These are phyloP conservation scores for Paraphaeosphaeria minitans DNA, from an alignment of 2,329 filamentous ascomycete genomes.

Conservation along the genomic window DNA sequence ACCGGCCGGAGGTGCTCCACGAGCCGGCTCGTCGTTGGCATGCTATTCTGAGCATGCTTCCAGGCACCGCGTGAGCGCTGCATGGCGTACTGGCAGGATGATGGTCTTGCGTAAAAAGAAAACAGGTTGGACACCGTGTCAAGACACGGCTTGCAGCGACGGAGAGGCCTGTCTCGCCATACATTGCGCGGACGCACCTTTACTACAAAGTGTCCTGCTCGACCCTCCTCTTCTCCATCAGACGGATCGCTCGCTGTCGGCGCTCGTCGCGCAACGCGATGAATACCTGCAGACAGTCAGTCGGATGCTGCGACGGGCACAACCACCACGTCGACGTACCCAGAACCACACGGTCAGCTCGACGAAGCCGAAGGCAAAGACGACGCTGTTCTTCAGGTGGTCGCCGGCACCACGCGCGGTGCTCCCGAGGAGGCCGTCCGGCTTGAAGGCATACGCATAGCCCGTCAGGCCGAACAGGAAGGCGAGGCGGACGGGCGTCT, in stretches of 20 bases:
- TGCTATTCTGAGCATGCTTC: background rate
- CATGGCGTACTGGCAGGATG: background rate
- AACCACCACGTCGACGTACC: constrained; percentile 54
- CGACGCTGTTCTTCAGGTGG: constrained; percentile 78
- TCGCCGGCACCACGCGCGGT: constrained; percentile 53
- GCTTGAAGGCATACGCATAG: constrained; percentile 68
- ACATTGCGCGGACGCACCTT: background rate
- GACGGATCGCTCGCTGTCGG: constrained; percentile 32
- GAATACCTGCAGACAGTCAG: constrained; percentile 33
- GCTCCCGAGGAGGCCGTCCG: constrained; percentile 54
- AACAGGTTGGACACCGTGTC: background rate
- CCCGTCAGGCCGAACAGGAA: constrained; percentile 66
- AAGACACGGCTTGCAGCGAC: background rate
- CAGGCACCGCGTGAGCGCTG: background rate
- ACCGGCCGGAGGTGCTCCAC: background rate
- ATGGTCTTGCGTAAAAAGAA: background rate
- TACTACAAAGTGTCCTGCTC: constrained; percentile 32
- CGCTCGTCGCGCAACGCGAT: constrained; percentile 46
- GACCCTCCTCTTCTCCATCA: constrained; percentile 40
- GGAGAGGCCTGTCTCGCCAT: background rate
- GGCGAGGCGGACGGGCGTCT: constrained; percentile 67
- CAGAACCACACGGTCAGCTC: constrained; percentile 89
- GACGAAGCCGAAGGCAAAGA: constrained; percentile 84
- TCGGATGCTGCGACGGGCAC: background rate
- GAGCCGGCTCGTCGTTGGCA: background rate